Conservation (phyloP, 1,139 yeast genomes). For the Suhomyces guaymorum region DNA sequence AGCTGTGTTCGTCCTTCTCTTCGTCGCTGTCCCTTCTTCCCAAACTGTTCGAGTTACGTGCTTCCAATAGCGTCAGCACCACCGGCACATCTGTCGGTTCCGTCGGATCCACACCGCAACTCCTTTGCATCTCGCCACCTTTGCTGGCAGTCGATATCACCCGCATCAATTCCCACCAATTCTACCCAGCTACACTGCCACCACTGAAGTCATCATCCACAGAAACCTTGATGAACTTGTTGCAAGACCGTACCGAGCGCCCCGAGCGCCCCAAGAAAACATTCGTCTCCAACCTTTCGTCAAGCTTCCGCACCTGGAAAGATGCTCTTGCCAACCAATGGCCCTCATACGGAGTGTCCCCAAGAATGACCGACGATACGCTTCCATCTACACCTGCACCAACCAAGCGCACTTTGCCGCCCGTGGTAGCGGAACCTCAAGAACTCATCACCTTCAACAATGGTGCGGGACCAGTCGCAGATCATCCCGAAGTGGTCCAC, state of each 20-base stretch:
- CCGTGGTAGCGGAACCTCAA: slow-evolving; percentile 4
- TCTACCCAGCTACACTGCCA: slow-evolving; percentile 6
- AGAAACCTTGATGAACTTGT: slow-evolving; percentile 6
- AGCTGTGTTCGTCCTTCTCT: slow-evolving; percentile 9
- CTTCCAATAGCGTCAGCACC: not conserved
- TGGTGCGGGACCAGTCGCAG: no score
- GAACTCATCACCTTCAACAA: slow-evolving; percentile 14
- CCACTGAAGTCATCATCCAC: slow-evolving; percentile 6
- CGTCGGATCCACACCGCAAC: slow-evolving; percentile 2
- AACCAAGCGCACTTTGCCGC: no score
- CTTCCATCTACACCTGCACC: slow-evolving; percentile 8
- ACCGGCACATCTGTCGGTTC: not conserved
- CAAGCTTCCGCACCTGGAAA: slow-evolving; percentile 12
- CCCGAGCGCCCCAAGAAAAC: slow-evolving; percentile 2
- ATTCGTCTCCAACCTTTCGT: slow-evolving; percentile 12
- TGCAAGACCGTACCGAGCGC: slow-evolving; percentile 2
- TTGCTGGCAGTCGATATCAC: slow-evolving; percentile 5
- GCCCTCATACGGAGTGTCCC: slow-evolving; percentile 16
- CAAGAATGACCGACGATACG: slow-evolving; percentile 28
- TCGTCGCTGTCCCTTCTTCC: slow-evolving; percentile 3
- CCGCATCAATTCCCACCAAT: slow-evolving; percentile 7
- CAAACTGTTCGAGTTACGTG: no score
- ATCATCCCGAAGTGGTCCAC: no score
- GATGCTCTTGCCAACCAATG: slow-evolving; percentile 7
- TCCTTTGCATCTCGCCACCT: slow-evolving; percentile 10